These are phyloP conservation scores for Phytophthora palmivora DNA, from an alignment of 352 stramenopile genomes.

Conservation along the genomic window DNA sequence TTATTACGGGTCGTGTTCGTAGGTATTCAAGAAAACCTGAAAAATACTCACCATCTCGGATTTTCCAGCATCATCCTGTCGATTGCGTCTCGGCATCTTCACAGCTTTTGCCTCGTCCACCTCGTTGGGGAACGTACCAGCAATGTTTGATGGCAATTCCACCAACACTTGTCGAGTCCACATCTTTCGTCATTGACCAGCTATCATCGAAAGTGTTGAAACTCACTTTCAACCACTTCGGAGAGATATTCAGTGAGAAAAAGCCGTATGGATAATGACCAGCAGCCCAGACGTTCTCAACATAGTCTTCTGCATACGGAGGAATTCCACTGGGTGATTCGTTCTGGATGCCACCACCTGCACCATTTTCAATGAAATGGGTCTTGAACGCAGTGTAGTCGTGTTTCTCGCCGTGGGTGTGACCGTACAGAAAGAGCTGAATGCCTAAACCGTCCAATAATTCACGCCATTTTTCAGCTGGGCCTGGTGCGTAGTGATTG, in stretches of 20 bases:
- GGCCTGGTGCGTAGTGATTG: constrained; percentile 68
- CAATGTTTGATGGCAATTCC: constrained; percentile 75
- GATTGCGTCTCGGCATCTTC: constrained; percentile 41
- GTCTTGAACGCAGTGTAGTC: constrained; percentile 69
- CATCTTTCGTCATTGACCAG: constrained; percentile 62
- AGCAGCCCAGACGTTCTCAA: constrained; percentile 74
- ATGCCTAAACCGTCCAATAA: constrained; percentile 61
- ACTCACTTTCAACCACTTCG: constrained; percentile 64
- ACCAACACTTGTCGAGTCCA: constrained; percentile 52
- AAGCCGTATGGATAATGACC: constrained; percentile 75
- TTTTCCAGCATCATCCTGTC: neutral
- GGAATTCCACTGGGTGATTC: constrained; percentile 74
- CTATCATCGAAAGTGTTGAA: constrained; percentile 75
- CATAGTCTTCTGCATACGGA: constrained; percentile 58
- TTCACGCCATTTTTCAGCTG: constrained; percentile 60
- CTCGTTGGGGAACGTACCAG: constrained; percentile 64
- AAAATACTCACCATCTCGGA: no score
- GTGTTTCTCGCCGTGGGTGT: constrained; percentile 82
- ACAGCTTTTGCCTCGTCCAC: constrained; percentile 47
- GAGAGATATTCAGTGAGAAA: constrained; percentile 66
- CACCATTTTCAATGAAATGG: constrained; percentile 84
- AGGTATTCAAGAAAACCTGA: no score
- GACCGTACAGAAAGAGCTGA: constrained; percentile 74
- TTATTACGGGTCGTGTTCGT: no score
- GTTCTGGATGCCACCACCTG: constrained; percentile 75